phyloP scores from a whole-genome alignment of 352 stramenopile species.

The Phytophthora pisi region DNA sequence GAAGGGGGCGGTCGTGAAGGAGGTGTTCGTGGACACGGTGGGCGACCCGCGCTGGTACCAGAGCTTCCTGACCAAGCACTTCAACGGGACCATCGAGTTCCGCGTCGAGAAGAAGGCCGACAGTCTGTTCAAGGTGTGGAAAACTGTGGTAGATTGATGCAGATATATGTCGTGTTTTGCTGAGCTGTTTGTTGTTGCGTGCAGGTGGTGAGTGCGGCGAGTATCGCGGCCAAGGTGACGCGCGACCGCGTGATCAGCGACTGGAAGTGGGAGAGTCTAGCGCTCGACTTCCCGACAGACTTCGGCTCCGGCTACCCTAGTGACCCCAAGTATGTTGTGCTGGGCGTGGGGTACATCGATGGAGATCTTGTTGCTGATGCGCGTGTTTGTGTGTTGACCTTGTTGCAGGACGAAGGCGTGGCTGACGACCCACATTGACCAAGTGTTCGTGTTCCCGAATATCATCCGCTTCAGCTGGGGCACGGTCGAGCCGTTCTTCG shows the following conservation, averaged over 20 bases:
- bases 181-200: conserved; percentile 4
- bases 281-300: conserved; percentile 65
- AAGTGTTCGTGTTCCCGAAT: conserved; percentile 92
- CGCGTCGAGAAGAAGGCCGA: conserved; percentile 97
- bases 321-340: conserved; percentile 81
- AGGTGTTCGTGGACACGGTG: conserved; percentile 96
- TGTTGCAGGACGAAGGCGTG: conserved; percentile 79
- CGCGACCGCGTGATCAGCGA: conserved; percentile 88
- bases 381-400: neutral
- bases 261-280: conserved; percentile 90
- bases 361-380: neutral
- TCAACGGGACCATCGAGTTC: conserved; percentile 91
- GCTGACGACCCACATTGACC: conserved; percentile 85
- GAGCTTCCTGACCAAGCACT: conserved; percentile 91
- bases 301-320: conserved; percentile 92
- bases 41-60: conserved; percentile 92
- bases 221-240: conserved; percentile 94
- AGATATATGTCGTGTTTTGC: neutral
- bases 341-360: neutral
- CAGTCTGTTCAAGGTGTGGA: conserved; percentile 91
- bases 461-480: conserved; percentile 94
- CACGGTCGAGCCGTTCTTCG: conserved; percentile 67
- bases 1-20: conserved; percentile 83
- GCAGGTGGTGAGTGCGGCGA: conserved; percentile 90
- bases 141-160: neutral